phyloP scores from a whole-genome alignment of 148 eudicot species.

The Amaranthus palmeri region DNA sequence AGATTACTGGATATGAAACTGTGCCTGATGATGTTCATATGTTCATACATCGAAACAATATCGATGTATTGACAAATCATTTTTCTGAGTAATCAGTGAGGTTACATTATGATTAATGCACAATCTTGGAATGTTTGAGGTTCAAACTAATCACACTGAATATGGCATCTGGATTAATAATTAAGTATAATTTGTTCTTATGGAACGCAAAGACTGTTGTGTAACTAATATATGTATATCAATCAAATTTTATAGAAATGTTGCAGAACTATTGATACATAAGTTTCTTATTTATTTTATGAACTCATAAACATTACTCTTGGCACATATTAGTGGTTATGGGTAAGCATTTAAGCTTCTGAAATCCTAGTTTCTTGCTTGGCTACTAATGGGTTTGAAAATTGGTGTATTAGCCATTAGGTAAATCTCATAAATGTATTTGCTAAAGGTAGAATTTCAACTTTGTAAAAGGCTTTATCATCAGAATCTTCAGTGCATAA shows the following conservation, averaged over 20 bases:
- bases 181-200: background rate
- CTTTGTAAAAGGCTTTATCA: background rate
- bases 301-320: background rate
- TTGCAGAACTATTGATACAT: background rate
- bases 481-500: background rate
- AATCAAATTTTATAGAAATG: background rate
- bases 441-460: background rate
- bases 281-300: background rate
- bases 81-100: no score
- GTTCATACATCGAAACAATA: background rate
- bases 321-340: background rate
- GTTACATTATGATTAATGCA: no score
- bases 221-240: background rate
- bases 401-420: background rate
- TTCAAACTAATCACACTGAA: background rate
- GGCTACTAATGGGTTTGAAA: background rate
- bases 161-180: no score
- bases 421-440: background rate
- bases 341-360: background rate
- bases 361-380: background rate
- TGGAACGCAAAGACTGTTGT: background rate
- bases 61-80: background rate
- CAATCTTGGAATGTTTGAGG: background rate
- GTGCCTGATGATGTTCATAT: background rate
- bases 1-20: background rate